Conservation (phyloP, 805 yeast species). For the Candida nemodendra region DNA sequence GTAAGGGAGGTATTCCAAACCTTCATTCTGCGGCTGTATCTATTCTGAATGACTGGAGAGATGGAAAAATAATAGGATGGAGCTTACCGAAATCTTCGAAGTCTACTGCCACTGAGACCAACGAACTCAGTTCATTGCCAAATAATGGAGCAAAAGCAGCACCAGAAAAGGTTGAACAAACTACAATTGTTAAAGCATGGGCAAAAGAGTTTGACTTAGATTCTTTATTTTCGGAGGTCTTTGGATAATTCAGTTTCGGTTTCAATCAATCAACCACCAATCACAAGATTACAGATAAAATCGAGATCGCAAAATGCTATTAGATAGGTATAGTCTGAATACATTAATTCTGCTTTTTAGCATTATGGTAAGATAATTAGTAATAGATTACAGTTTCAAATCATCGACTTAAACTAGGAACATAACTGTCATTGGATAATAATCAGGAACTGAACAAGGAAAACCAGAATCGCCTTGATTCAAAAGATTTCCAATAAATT, state of each 20-base stretch:
- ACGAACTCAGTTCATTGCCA: slow-evolving; percentile 26
- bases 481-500: no score
- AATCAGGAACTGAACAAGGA: no score
- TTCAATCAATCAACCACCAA: no score
- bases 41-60: slow-evolving; percentile 93
- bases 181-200: slow-evolving; percentile 86
- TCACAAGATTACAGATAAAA: no score
- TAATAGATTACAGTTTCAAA: no score
- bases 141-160: slow-evolving; percentile 38
- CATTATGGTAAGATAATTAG: no score
- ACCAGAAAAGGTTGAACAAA: slow-evolving; percentile 53
- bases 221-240: slow-evolving; percentile 58
- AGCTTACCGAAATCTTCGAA: slow-evolving; percentile 57
- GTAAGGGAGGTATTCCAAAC: slow-evolving; percentile 92
- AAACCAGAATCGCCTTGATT: no score
- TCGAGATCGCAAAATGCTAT: no score
- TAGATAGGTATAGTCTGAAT: no score
- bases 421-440: no score
- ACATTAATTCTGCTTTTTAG: no score
- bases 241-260: slow-evolving; percentile 14
- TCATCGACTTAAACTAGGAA: no score
- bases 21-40: slow-evolving; percentile 78
- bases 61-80: slow-evolving; percentile 93
- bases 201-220: slow-evolving; percentile 92
- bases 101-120: slow-evolving; percentile 29